Conservation (phyloP, 2,329 filamentous ascomycete genomes). For the Aspergillus novofumigatus region DNA sequence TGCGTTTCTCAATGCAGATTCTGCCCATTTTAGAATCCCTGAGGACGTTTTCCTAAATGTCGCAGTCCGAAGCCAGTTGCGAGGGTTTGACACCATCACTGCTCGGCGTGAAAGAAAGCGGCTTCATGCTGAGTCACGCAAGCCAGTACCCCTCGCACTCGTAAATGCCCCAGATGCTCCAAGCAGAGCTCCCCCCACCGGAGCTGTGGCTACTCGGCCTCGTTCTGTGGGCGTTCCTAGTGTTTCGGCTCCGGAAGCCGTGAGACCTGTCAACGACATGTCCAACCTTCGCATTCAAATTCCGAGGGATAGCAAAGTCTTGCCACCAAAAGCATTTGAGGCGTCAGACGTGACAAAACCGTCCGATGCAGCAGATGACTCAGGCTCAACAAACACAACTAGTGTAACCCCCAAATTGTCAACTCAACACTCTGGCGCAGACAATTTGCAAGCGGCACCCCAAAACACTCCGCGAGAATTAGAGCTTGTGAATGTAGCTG, state of each 20-base stretch:
- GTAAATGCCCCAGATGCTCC: neutral
- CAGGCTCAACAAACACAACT: neutral
- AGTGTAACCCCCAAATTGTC: neutral
- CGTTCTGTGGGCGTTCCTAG: neutral
- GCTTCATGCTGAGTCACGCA: neutral
- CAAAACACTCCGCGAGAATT: neutral
- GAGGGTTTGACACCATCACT: slow-evolving; percentile 6
- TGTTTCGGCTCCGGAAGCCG: neutral
- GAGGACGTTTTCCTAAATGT: slow-evolving; percentile 16
- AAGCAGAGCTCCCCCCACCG: neutral
- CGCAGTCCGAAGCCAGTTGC: slow-evolving; percentile 17
- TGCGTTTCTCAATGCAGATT: slow-evolving; percentile 17
- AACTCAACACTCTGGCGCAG: neutral
- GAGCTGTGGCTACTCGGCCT: neutral
- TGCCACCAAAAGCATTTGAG: neutral
- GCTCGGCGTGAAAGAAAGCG: neutral
- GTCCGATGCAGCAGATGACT: neutral
- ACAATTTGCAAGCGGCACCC: neutral
- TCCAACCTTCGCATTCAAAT: neutral
- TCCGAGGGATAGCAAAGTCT: neutral
- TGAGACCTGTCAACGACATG: neutral
- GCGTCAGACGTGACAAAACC: neutral
- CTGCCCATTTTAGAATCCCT: neutral
- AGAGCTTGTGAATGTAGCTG: neutral
- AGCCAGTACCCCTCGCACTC: neutral